Percentiles rank a stretch among this genome's conserved stretches.
Evolutionary conservation across 176 grass and related monocot genomes (phyloP).

Genomic region (Chrysopogon serrulatus): DNA sequence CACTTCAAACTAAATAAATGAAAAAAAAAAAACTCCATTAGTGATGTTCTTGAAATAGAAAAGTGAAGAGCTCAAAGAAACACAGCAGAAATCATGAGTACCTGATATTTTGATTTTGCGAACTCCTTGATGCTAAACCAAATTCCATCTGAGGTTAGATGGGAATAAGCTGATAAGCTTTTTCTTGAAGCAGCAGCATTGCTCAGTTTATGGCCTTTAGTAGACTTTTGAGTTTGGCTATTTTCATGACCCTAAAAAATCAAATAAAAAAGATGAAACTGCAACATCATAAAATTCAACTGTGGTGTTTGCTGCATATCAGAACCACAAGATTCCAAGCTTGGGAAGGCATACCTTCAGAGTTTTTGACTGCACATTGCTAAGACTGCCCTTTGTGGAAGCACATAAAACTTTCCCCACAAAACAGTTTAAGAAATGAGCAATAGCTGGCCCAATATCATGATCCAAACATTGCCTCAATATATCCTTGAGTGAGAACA

Average conservation of each 20-base stretch:
- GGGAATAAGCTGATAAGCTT: constrained; percentile 35
- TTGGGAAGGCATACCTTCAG: constrained; percentile 47
- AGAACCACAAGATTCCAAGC: neutral
- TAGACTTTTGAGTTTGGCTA: constrained; percentile 34
- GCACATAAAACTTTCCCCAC: constrained; percentile 50
- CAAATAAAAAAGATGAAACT: neutral
- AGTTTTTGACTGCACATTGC: constrained; percentile 43
- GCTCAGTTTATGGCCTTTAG: constrained; percentile 45
- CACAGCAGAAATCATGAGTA: constrained; percentile 15
- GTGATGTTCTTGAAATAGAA: neutral
- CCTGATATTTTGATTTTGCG: constrained; percentile 86
- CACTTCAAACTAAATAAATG: constrained; percentile 70
- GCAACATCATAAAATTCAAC: neutral
- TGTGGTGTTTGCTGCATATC: neutral
- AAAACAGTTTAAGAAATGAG: constrained; percentile 96
- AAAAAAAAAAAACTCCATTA: neutral
- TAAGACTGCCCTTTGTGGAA: constrained; percentile 43
- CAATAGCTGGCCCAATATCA: constrained; percentile 71
- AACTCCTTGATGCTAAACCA: constrained; percentile 84
- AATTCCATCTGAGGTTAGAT: constrained; percentile 62
- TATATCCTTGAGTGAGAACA: constrained; percentile 55
- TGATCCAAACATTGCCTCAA: constrained; percentile 78
- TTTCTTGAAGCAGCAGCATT: constrained; percentile 47
- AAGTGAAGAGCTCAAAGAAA: constrained; percentile 10
- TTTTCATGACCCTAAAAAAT: constrained; percentile 48